phyloP scores from a whole-genome alignment of 768 basidiomycete species.

The Russula brevipes region DNA sequence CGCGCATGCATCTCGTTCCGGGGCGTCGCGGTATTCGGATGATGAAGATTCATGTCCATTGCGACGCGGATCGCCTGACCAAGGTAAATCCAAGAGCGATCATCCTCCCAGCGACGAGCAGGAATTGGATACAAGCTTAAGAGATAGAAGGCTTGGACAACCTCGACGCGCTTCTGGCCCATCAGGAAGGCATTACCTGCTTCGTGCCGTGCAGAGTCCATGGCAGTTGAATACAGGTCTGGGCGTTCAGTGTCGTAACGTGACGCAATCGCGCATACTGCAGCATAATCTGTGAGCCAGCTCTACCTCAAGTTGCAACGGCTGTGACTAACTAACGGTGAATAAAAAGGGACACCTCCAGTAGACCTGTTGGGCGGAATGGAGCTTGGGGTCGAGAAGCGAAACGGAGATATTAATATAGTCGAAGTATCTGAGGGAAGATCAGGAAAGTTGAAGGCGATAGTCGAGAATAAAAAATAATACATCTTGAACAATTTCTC shows the following conservation, averaged over 20 bases:
- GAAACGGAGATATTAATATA: slow-evolving; percentile 79
- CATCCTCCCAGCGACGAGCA: slow-evolving; percentile 79
- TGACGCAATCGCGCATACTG: slow-evolving; percentile 87
- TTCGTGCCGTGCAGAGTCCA: slow-evolving; percentile 70
- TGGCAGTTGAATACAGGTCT: slow-evolving; percentile 60
- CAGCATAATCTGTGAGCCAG: background rate
- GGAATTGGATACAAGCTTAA: slow-evolving; percentile 73
- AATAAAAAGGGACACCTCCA: slow-evolving; percentile 88
- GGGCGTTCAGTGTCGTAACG: slow-evolving; percentile 67
- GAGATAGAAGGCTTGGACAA: slow-evolving; percentile 76
- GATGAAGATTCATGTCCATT: slow-evolving; percentile 83
- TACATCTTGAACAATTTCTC: slow-evolving; percentile 26
- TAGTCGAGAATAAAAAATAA: background rate
- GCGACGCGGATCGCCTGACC: slow-evolving; percentile 86
- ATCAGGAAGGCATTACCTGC: slow-evolving; percentile 71
- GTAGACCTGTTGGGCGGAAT: slow-evolving; percentile 77
- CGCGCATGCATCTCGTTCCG: slow-evolving; percentile 78
- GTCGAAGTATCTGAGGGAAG: slow-evolving; percentile 42
- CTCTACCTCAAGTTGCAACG: background rate
- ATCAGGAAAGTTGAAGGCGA: background rate
- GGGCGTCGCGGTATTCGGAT: slow-evolving; percentile 66
- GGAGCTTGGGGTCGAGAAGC: slow-evolving; percentile 74
- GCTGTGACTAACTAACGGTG: slow-evolving; percentile 69
- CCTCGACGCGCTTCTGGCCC: slow-evolving; percentile 77
- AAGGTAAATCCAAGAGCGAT: slow-evolving; percentile 84